Conservation (phyloP, 768 basidiomycete genomes). For the Tephrocybe rancida region DNA sequence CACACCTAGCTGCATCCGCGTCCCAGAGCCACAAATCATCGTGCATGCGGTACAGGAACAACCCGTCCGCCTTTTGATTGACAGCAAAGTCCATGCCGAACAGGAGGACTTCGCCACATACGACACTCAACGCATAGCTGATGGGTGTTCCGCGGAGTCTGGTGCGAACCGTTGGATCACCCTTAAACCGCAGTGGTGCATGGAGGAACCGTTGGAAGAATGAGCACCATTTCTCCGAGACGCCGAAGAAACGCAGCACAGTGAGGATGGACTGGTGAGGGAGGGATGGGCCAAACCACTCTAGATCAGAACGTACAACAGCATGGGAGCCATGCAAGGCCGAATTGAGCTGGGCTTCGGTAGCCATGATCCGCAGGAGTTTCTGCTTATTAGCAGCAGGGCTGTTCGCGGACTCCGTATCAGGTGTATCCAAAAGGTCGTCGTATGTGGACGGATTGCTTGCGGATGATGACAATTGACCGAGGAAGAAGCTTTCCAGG, state of each 20-base stretch:
- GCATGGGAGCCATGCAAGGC: constrained; percentile 34
- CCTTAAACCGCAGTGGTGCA: constrained; percentile 17
- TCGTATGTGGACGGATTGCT: constrained; percentile 15
- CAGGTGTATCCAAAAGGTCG: constrained; percentile 33
- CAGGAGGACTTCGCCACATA: constrained; percentile 43
- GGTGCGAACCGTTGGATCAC: constrained; percentile 2
- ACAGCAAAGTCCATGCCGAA: constrained; percentile 52
- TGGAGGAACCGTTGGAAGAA: constrained; percentile 25
- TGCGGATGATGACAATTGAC: constrained; percentile 30
- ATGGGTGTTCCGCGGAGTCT: constrained; percentile 42
- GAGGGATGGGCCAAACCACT: constrained; percentile 46
- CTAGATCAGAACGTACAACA: constrained; percentile 41
- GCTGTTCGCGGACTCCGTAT: constrained; percentile 2
- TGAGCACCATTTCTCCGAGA: constrained; percentile 35
- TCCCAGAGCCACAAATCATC: constrained; percentile 51
- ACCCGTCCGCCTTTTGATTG: constrained; percentile 41
- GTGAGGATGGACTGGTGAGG: constrained; percentile 42
- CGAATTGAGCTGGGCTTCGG: constrained; percentile 42
- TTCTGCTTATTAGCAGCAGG: constrained; percentile 35
- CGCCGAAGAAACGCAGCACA: constrained; percentile 39
- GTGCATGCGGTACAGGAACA: constrained; percentile 47
- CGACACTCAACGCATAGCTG: constrained; percentile 39
- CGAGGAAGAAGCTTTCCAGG: constrained; percentile 32
- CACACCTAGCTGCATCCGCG: constrained; percentile 31
- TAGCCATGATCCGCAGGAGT: constrained; percentile 40